Percentiles rank a stretch among this genome's conserved stretches.
These are phyloP conservation scores for Zangia roseola DNA, from an alignment of 768 basidiomycete genomes.

Conservation along the genomic window DNA sequence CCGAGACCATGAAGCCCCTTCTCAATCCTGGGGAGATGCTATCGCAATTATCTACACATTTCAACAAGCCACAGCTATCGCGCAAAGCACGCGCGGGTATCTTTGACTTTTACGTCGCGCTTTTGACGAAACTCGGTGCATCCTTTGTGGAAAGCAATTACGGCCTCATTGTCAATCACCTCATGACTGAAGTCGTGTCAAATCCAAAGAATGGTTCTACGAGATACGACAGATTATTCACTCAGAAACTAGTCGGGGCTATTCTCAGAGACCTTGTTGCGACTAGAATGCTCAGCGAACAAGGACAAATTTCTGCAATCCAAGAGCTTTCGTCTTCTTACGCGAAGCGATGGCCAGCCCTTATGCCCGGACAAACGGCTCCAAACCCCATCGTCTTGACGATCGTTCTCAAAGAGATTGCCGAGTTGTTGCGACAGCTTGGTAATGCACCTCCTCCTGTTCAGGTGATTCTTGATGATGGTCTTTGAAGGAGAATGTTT, in stretches of 20 bases:
- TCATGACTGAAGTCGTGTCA: conserved; percentile 75
- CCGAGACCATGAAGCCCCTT: conserved; percentile 65
- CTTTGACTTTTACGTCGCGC: conserved; percentile 82
- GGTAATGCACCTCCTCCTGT: conserved; percentile 91
- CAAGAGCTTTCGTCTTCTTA: conserved; percentile 81
- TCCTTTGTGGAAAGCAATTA: conserved; percentile 84
- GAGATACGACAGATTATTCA: conserved; percentile 72
- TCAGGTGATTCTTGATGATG: conserved; percentile 47
- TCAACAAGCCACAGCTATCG: conserved; percentile 70
- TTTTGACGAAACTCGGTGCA: conserved; percentile 73
- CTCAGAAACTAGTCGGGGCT: conserved; percentile 71
- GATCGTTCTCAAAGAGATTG: conserved; percentile 78
- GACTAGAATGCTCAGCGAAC: conserved; percentile 85
- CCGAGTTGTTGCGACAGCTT: conserved; percentile 81
- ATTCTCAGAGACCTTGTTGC: conserved; percentile 85
- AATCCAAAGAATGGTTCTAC: conserved; percentile 51
- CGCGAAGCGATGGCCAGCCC: conserved; percentile 88
- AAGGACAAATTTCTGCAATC: conserved; percentile 89
- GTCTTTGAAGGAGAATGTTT: neutral
- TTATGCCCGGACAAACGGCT: conserved; percentile 81
- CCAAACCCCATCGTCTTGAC: conserved; percentile 68
- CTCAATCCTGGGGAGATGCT: conserved; percentile 81
- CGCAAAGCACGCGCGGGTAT: conserved; percentile 80
- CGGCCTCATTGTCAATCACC: conserved; percentile 69
- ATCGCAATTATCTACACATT: conserved; percentile 69